Base-by-base conservation (phyloP, 1,284 basidiomycete genomes). In the Phenoliferia sp. region DNA sequence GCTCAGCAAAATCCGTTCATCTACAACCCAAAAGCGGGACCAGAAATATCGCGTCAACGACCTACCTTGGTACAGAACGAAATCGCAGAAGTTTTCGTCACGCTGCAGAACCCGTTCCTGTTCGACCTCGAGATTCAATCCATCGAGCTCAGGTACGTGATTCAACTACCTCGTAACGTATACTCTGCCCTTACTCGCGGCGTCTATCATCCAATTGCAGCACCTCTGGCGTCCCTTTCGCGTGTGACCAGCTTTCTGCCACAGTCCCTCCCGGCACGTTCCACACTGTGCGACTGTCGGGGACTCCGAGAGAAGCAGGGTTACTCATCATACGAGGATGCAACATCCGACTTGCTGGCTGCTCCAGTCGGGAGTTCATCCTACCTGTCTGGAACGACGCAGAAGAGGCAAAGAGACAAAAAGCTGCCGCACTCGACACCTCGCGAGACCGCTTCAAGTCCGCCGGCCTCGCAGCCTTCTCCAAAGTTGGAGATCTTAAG, bases 71-170 rank as follows among this genome's bases (percentile, higher is more conserved):
- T 95, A 2, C 89, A 91, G 76, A 89, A 89, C 70, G 95, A 99
- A 78, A 78, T 80, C 3, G 81, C 93, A 26, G 90, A 95, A 73
- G 85, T 97, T 70, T 83, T 88, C 33, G 83, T 97, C 34, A 89
- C 89, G 15, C 80, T 99, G n/a, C 85, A 87, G 68, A 99, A 99
- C 77, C 90, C 92, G 0, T 95, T 90, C 76, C 85, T 90, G 1
- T 93, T 98, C 77, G 90, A 94, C 68, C 82, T 99, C 15, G 92
- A 96, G 68, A 79, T 98, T 32, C 86, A 90, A 22, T 87, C 86
- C 69, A 77, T 98, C 35, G 85, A 86, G 15, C 81, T 98, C 12
- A 89, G 92, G 93, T 93, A 74, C 73, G 81, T 76, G 52, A 16
- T 10, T 9, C 29, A 31, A n/a, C 39, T 0, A 36, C 6, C 7